phyloP scores from a whole-genome alignment of 257 asterid species.

The Capsicum chinense region DNA sequence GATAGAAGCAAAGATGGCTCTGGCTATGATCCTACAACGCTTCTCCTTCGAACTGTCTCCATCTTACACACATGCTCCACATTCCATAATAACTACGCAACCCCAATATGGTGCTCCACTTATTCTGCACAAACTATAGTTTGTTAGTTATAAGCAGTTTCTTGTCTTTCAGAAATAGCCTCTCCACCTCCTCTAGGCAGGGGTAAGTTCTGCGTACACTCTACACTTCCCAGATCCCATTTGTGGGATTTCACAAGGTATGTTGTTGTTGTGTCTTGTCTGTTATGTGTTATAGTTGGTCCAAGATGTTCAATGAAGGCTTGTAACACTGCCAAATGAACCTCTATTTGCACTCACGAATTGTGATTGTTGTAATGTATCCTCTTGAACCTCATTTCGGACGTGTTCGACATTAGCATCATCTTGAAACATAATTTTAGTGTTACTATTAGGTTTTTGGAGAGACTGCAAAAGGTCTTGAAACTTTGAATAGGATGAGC shows the following conservation, averaged over 20 bases:
- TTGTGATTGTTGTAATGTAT: background rate
- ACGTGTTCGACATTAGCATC: no score
- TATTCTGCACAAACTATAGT: slow-evolving; percentile 34
- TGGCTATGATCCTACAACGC: slow-evolving; percentile 44
- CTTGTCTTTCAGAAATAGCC: background rate
- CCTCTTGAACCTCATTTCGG: no score
- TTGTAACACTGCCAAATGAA: background rate
- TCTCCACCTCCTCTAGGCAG: no score
- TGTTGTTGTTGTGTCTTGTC: no score
- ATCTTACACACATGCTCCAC: slow-evolving; percentile 45
- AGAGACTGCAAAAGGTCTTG: no score
- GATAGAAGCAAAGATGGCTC: slow-evolving; percentile 43
- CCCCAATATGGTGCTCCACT: slow-evolving; percentile 46
- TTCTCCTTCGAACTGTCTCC: slow-evolving; percentile 41
- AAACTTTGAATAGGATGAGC: no score
- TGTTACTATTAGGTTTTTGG: no score
- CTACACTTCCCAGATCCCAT: no score
- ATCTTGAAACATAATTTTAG: no score
- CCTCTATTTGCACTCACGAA: background rate
- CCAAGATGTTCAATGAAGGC: background rate
- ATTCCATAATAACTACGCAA: slow-evolving; percentile 26
- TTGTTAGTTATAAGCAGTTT: background rate
- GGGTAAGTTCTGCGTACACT: no score
- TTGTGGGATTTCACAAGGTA: no score
- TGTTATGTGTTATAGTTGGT: background rate